Percentiles rank a stretch among this genome's conserved stretches.
phyloP scores from a whole-genome alignment of 202 grass and related monocot genomes.

The Miscanthus sacchariflorus region DNA sequence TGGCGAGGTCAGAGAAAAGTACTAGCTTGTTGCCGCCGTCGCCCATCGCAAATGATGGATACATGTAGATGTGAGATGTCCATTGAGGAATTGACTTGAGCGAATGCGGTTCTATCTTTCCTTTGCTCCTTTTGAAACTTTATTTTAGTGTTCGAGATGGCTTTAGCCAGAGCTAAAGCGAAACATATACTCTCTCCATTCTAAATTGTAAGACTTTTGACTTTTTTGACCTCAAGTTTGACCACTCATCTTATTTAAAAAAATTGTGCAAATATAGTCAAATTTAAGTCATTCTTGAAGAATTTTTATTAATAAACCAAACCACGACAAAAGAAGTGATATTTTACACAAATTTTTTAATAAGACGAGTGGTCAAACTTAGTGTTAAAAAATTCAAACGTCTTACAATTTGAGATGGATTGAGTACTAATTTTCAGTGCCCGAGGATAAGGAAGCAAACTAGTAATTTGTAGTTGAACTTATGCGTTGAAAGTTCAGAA shows the following conservation, averaged over 20 bases:
- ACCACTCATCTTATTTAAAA: too few species aligned
- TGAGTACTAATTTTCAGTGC: background rate
- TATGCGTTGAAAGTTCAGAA: background rate
- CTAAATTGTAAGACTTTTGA: too few species aligned
- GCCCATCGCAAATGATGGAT: slow-evolving; percentile 27
- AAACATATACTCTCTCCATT: background rate
- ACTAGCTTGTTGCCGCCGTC: slow-evolving; percentile 46
- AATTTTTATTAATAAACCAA: too few species aligned
- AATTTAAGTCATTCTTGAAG: too few species aligned
- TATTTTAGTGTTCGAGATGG: slow-evolving; percentile 34
- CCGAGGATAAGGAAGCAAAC: slow-evolving; percentile 29
- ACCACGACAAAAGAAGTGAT: too few species aligned
- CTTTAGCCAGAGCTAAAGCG: slow-evolving; percentile 23
- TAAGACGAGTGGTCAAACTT: slow-evolving; percentile 34
- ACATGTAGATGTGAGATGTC: slow-evolving; percentile 39
- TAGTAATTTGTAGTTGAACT: background rate
- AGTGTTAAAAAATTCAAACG: background rate
- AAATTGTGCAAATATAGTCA: too few species aligned
- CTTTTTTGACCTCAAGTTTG: too few species aligned
- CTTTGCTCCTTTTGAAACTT: background rate
- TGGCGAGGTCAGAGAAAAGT: slow-evolving; percentile 28
- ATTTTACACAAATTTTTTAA: background rate
- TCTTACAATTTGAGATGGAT: too few species aligned
- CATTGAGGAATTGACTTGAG: slow-evolving; percentile 34
- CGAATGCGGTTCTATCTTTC: slow-evolving; percentile 24